Evolutionary conservation across 129 eudicot species (phyloP), one percentile per base, ranked within the genome.

Genomic region (Lactuca sativa): DNA sequence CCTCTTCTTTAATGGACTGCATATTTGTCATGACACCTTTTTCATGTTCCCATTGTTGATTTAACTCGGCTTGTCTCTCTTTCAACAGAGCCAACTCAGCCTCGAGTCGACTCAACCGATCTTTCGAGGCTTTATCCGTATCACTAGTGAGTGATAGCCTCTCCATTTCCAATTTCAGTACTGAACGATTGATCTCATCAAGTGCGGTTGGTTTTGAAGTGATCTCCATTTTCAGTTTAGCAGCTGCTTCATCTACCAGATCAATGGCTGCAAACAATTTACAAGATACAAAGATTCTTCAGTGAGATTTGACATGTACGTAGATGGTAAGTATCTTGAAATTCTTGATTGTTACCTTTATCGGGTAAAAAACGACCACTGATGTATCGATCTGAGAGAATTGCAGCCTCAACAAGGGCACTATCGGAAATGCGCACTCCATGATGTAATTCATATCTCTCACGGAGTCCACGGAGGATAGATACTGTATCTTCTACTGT

Each of bases 211-310:
- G 99, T 73, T 95, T 95, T 62, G 99, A 95, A 47, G 99, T 95
- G 51, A 95, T 95, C 80, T 95, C 99, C 97, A 95, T 95, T 78
- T 95, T 95, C 75, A 95, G 75, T 78, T 95, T 95, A 12, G 99
- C 99, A 72, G 99, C 99, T 3, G 99, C 97, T 83, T 95, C 97
- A 79, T 95, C 99, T 36, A 95, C 99, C 58, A 95, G 78, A 78
- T 95, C 99, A 77, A 95, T 95, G 62, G 97, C 99, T 93, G 92
- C 30, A 25, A 25, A 25, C 74, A 74, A 53, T 67, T 11, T 37
- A 72, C 59, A 80, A 48, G 31, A 78, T 55, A 64, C 56, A 52
- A 43, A 18, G 16, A 75, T 44, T 25, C 70, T 7, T 2, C 37
- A 69, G 30, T 68, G 43, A 76, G 48, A 25, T 51, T 71, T 16